These are phyloP conservation scores for Agaricus sinodeliciosus DNA, from an alignment of 768 basidiomycete genomes.

Conservation along the genomic window DNA sequence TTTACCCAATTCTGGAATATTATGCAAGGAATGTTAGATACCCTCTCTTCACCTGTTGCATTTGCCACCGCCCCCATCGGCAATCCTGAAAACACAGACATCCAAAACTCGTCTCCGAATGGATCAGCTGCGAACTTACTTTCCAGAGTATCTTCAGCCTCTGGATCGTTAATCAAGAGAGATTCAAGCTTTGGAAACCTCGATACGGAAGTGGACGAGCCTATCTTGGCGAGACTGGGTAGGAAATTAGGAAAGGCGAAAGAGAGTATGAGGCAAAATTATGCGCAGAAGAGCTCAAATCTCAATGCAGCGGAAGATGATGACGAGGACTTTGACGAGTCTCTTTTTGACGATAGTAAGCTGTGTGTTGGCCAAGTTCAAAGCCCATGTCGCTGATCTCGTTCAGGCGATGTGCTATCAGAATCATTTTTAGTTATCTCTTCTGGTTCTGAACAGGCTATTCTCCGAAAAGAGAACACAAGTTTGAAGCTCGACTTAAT, in stretches of 20 bases:
- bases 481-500: slow-evolving; percentile 57
- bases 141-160: slow-evolving; percentile 19
- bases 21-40: slow-evolving; percentile 81
- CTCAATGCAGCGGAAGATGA: slow-evolving; percentile 15
- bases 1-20: slow-evolving; percentile 89
- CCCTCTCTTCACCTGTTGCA: slow-evolving; percentile 53
- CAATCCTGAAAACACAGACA: slow-evolving; percentile 25
- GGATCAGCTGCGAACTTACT: slow-evolving; percentile 1
- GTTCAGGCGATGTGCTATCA: slow-evolving; percentile 58
- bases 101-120: slow-evolving; percentile 8
- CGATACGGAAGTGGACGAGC: slow-evolving; percentile 65
- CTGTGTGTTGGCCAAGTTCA: background rate
- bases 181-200: slow-evolving; percentile 42
- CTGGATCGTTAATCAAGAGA: slow-evolving; percentile 18
- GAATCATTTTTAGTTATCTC: slow-evolving; percentile 79
- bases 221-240: slow-evolving; percentile 51
- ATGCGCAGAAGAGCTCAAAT: slow-evolving; percentile 9
- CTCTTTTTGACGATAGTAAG: slow-evolving; percentile 57
- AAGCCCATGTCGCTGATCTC: background rate
- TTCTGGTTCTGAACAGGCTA: slow-evolving; percentile 44
- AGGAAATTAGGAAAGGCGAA: slow-evolving; percentile 39
- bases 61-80: slow-evolving; percentile 78
- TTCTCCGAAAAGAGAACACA: slow-evolving; percentile 62
- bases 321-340: slow-evolving; percentile 54
- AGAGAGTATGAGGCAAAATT: slow-evolving; percentile 18